Evolutionary conservation across 169 alveolate genomes (phyloP), one percentile per base, ranked within the genome.

Genomic region (Plasmodium fragile): DNA sequence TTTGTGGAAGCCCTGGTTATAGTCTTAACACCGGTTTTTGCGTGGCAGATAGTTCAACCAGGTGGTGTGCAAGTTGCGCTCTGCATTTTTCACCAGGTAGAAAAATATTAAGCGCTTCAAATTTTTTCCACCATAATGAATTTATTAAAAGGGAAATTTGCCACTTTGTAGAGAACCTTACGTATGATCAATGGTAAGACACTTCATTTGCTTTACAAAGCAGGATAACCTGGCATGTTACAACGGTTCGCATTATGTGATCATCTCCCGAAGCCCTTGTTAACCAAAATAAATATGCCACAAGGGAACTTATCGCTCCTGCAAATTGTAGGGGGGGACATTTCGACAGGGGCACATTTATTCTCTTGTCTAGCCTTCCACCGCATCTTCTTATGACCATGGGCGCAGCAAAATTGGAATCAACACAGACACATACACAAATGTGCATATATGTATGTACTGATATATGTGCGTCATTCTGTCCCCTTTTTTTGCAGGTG

Each of bases 391-490:
- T 65, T 65, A n/a, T 65, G 36, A 22, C 4, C 18, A 13, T 49
- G 10, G 39, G 39, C n/a, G 41, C 5, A 18, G 11, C 75, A 28
- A 65, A 65, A 4, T 18, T 18, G 36, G 30, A 28, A 16, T 25
- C 3, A 1, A 18, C 59, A 49, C 22, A 7, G 22, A 28, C 59
- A 16, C 16, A 10, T 39, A 73, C 16, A 73, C 22, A 43, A 34
- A 73, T 73, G 82, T 30, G 45, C 43, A 73, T 43, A 73, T 43
- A 72, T 72, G n/a, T 18, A 71, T 71, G 45, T 43, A 73, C 43
- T 1, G 22, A 39, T 32, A 73, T 22, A 8, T 73, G 43, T 32
- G 22, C 82, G 11, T 13, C 28, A 73, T 34, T 39, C 32, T 34
- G 30, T 73, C 43, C 34, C 45, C 25, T 32, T 73, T 73, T 73